Percentiles rank a stretch among this genome's conserved stretches.
phyloP scores from a whole-genome alignment of 441 rosid genomes.

The Arabidopsis hybrid region DNA sequence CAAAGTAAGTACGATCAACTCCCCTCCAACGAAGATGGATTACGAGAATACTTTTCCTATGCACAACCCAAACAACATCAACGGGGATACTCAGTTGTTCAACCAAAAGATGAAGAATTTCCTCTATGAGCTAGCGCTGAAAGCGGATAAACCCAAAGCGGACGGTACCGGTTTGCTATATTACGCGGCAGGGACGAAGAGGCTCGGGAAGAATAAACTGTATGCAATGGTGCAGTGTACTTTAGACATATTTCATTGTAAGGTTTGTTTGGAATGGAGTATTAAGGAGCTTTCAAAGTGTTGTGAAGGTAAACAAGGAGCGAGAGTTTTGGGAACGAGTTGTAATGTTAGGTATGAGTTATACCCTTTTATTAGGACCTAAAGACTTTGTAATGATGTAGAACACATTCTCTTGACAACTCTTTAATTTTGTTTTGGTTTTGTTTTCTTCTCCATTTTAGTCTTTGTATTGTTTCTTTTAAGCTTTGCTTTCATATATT shows the following conservation, averaged over 20 bases:
- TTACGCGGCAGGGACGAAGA: neutral
- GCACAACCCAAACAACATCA: slow-evolving; percentile 6
- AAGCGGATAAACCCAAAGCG: neutral
- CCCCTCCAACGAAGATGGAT: neutral
- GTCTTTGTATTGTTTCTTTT: neutral
- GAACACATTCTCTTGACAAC: neutral
- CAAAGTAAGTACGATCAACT: neutral
- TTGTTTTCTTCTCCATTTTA: neutral
- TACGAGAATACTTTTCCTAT: slow-evolving; percentile 5
- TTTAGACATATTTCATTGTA: neutral
- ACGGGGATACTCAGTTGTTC: neutral
- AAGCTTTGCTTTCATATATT: too few relatives aligned
- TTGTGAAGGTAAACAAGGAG: neutral
- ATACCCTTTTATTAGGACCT: neutral
- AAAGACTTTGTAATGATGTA: neutral
- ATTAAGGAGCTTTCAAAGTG: neutral
- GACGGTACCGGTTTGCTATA: neutral
- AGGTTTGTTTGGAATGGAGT: neutral
- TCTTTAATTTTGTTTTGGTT: neutral
- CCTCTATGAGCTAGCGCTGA: neutral
- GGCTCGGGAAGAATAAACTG: neutral
- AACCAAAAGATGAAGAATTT: neutral
- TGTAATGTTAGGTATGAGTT: slow-evolving; percentile 8
- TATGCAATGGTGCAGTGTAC: neutral
- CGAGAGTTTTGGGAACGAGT: neutral